Evolutionary conservation across 1,284 basidiomycete species (phyloP).

Genomic region (Inonotus hispidus): DNA sequence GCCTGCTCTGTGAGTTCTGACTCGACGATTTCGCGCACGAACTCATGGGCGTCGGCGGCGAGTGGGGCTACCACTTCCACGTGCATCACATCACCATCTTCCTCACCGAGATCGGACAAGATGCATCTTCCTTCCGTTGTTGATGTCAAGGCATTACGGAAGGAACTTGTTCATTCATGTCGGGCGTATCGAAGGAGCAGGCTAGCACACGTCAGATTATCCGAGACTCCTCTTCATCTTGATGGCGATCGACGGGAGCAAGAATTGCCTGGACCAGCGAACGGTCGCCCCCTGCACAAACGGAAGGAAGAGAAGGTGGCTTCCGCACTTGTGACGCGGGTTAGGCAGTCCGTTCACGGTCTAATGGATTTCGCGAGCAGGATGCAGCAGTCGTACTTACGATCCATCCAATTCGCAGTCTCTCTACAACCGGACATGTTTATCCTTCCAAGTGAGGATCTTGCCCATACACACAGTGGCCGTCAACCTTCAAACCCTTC

Average conservation of each 20-base stretch:
- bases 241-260: background rate
- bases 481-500: constrained; percentile 29
- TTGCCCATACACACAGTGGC: constrained; percentile 14
- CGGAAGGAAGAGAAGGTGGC: background rate
- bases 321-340: constrained; percentile 8
- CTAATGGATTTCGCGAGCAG: constrained; percentile 16
- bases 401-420: constrained; percentile 15
- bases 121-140: constrained; percentile 29
- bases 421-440: background rate
- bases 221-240: constrained; percentile 20
- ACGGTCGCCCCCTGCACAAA: background rate
- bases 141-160: background rate
- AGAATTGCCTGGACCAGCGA: background rate
- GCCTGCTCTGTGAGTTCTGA: constrained; percentile 28
- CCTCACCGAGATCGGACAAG: constrained; percentile 39
- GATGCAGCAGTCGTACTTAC: constrained; percentile 18
- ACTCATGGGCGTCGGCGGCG: constrained; percentile 53
- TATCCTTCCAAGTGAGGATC: background rate
- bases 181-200: constrained; percentile 1
- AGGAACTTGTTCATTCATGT: constrained; percentile 11
- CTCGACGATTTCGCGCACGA: constrained; percentile 38
- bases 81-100: constrained; percentile 31
- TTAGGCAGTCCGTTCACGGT: constrained; percentile 13
- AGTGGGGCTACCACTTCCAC: constrained; percentile 35
- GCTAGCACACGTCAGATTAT: constrained; percentile 19